These are phyloP conservation scores for Penicillium nucicola DNA, from an alignment of 495 filamentous ascomycete species.

Conservation along the genomic window DNA sequence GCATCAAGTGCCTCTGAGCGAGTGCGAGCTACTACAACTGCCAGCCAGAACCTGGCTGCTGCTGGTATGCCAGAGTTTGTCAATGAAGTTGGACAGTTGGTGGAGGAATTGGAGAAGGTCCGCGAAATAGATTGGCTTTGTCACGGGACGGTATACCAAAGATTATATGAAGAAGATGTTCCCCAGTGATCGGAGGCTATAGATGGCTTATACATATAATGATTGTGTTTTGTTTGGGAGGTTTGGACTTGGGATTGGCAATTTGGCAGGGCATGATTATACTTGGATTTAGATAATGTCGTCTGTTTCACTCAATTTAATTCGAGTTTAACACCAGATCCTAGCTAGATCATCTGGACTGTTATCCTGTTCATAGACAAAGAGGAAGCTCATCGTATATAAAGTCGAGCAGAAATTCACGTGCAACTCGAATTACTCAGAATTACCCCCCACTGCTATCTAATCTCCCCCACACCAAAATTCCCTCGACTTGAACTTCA, in stretches of 20 bases:
- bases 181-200: constrained; percentile 14
- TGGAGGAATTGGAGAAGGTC: constrained; percentile 73
- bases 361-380: no score
- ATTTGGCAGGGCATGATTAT: constrained; percentile 2
- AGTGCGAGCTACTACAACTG: constrained; percentile 74
- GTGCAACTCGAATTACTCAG: no score
- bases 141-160: constrained; percentile 80
- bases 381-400: no score
- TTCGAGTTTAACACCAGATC: background rate
- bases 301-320: background rate
- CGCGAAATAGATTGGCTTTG: constrained; percentile 74
- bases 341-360: no score
- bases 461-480: constrained; percentile 10
- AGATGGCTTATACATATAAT: background rate
- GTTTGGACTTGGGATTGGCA: background rate
- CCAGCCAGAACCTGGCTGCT: constrained; percentile 75
- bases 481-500: background rate
- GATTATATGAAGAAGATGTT: constrained; percentile 44
- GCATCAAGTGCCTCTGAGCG: constrained; percentile 77
- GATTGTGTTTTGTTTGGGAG: background rate
- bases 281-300: background rate
- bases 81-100: constrained; percentile 74
- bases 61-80: constrained; percentile 88
- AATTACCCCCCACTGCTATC: constrained; percentile 1
- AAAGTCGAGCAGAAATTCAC: no score